Percentiles rank a stretch among this genome's conserved stretches.
These are phyloP conservation scores for Coemansia sp. DNA, from an alignment of 192 early-diverging fungal genomes.

Conservation along the genomic window DNA sequence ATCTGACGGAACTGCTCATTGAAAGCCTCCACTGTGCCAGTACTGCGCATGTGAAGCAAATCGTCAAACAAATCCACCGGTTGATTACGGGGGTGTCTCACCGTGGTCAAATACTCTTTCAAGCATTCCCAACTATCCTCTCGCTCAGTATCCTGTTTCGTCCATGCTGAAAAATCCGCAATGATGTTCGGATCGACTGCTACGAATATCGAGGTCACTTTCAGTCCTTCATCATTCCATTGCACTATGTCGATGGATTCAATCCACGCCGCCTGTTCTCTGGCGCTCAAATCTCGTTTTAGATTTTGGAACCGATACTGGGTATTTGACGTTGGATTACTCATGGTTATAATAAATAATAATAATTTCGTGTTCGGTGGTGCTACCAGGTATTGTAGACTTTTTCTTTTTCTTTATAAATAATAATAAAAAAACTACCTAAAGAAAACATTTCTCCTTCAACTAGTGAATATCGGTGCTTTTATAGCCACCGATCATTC, in stretches of 20 bases:
- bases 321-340: too few species aligned
- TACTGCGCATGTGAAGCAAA: not conserved
- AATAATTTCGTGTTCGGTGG: too few species aligned
- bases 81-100: not conserved
- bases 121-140: not conserved
- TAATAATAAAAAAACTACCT: too few species aligned
- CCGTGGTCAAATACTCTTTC: not conserved
- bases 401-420: too few species aligned
- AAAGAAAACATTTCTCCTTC: too few species aligned
- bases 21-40: not conserved
- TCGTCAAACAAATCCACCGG: not conserved
- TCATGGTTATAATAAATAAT: too few species aligned
- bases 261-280: not conserved
- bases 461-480: too few species aligned
- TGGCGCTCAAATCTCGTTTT: too few species aligned
- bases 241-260: not conserved
- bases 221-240: not conserved
- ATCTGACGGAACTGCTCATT: not conserved
- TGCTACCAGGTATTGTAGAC: too few species aligned
- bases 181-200: not conserved
- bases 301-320: too few species aligned
- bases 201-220: not conserved
- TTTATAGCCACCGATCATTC: too few species aligned
- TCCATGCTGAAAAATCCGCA: not conserved
- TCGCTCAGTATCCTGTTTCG: not conserved